Evolutionary conservation across 352 stramenopile species (phyloP).

Genomic region (Labyrinthula sp.): DNA sequence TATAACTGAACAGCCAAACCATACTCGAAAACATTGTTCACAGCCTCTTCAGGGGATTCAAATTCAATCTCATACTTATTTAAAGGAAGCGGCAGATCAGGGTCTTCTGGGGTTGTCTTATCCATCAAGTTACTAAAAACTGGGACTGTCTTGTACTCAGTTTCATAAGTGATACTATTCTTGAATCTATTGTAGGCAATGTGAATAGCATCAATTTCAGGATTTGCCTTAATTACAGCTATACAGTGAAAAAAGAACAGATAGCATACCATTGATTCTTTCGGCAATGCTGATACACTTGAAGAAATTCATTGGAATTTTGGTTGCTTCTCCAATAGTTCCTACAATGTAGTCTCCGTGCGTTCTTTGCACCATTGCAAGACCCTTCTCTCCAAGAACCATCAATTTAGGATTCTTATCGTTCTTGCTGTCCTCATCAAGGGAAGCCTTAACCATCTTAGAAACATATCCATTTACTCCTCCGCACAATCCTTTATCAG

Average conservation of each 20-base stretch:
- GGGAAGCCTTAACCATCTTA: slow-evolving; percentile 56
- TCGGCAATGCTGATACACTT: slow-evolving; percentile 69
- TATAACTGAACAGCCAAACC: slow-evolving; percentile 68
- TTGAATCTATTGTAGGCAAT: slow-evolving; percentile 90
- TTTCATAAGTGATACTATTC: slow-evolving; percentile 79
- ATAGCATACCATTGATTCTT: no score
- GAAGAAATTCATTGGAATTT: slow-evolving; percentile 72
- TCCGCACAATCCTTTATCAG: slow-evolving; percentile 92
- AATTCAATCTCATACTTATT: slow-evolving; percentile 89
- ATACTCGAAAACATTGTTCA: slow-evolving; percentile 88
- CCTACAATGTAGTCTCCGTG: slow-evolving; percentile 44
- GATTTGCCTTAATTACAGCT: slow-evolving; percentile 38
- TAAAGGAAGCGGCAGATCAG: slow-evolving; percentile 34
- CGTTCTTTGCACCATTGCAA: slow-evolving; percentile 65
- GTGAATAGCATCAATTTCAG: slow-evolving; percentile 74
- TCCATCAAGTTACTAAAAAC: slow-evolving; percentile 41
- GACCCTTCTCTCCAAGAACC: slow-evolving; percentile 85
- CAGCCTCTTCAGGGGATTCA: slow-evolving; percentile 84
- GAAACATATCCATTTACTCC: slow-evolving; percentile 89
- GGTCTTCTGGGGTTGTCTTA: slow-evolving; percentile 37
- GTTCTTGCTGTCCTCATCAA: slow-evolving; percentile 43
- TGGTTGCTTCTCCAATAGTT: slow-evolving; percentile 35
- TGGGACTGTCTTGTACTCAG: slow-evolving; percentile 61
- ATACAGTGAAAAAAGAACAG: no score
- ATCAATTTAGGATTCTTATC: slow-evolving; percentile 60